Evolutionary conservation across 805 yeast species (phyloP).

Genomic region (Sugiyamaella lignohabitans): DNA sequence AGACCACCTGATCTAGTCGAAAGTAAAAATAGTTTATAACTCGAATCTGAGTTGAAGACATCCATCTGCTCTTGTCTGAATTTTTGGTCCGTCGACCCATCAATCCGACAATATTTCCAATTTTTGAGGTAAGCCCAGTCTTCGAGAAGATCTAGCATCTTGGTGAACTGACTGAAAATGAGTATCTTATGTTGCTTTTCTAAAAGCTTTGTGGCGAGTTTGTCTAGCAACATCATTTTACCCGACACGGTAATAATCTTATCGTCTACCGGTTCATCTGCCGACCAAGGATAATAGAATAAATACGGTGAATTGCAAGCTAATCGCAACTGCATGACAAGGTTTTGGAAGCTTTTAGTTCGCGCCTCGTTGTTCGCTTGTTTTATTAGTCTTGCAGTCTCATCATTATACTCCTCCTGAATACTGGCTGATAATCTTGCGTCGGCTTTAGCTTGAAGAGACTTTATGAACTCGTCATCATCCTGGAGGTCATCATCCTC

Average conservation of each 20-base stretch:
- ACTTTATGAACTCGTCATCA: conserved; percentile 27
- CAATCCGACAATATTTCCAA: conserved; percentile 53
- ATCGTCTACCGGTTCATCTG: conserved; percentile 37
- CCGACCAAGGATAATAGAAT: conserved; percentile 71
- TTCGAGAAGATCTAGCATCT: conserved; percentile 70
- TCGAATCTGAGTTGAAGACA: conserved; percentile 38
- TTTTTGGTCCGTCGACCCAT: conserved; percentile 64
- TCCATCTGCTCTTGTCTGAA: conserved; percentile 61
- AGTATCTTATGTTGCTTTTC: conserved; percentile 57
- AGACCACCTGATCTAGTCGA: conserved; percentile 94
- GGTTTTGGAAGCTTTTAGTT: conserved; percentile 51
- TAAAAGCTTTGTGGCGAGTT: conserved; percentile 49
- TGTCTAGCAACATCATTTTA: conserved; percentile 64
- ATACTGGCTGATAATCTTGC: background rate
- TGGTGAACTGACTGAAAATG: conserved; percentile 82
- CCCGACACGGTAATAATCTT: conserved; percentile 54
- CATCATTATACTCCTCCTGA: conserved; percentile 3
- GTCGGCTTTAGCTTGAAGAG: conserved; percentile 9
- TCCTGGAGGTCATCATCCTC: conserved; percentile 18
- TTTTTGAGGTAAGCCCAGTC: conserved; percentile 58
- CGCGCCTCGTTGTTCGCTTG: conserved; percentile 37
- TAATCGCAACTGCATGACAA: conserved; percentile 77
- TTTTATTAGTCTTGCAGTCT: conserved; percentile 18
- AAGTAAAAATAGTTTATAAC: conserved; percentile 53
- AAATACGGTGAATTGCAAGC: conserved; percentile 82